phyloP scores from a whole-genome alignment of 225 moss, liverwort and hornwort genomes.

The Polytrichum formosum region DNA sequence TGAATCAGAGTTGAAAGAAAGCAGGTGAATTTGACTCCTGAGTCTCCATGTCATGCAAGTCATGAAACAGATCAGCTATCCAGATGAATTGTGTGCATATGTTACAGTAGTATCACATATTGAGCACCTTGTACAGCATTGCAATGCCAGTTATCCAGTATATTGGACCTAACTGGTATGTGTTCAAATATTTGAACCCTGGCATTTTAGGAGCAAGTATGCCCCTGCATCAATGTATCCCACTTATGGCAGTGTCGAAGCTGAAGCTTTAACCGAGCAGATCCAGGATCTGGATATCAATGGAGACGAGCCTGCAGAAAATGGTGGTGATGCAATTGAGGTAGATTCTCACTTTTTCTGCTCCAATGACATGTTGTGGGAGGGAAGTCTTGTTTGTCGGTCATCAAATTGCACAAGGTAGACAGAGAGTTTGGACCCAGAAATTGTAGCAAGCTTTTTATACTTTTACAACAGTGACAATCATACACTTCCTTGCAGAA shows the following conservation, averaged over 20 bases:
- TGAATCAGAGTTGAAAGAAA: conserved; percentile 59
- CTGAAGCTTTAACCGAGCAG: conserved; percentile 42
- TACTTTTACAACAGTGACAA: no score
- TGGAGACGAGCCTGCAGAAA: conserved; percentile 35
- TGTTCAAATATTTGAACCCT: not conserved
- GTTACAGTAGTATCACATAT: not conserved
- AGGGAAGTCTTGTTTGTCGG: not conserved
- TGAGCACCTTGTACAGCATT: not conserved
- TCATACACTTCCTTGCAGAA: no score
- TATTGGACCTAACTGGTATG: not conserved
- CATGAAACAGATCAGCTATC: not conserved
- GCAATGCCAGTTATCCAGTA: not conserved
- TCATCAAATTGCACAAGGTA: not conserved
- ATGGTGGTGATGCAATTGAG: conserved; percentile 35
- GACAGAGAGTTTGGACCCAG: no score
- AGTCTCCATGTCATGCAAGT: not conserved
- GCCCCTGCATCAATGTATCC: conserved; percentile 34
- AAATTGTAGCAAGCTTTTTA: no score
- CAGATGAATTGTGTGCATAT: not conserved
- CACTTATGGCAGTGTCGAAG: conserved; percentile 19
- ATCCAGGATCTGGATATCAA: conserved; percentile 31
- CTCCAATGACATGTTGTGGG: conserved; percentile 1
- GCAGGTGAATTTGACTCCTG: conserved; percentile 34
- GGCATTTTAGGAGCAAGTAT: conserved; percentile 33
- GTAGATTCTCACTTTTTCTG: conserved; percentile 1